phyloP scores from a whole-genome alignment of 495 filamentous ascomycete species.

The Hyaloscypha hepaticicola region DNA sequence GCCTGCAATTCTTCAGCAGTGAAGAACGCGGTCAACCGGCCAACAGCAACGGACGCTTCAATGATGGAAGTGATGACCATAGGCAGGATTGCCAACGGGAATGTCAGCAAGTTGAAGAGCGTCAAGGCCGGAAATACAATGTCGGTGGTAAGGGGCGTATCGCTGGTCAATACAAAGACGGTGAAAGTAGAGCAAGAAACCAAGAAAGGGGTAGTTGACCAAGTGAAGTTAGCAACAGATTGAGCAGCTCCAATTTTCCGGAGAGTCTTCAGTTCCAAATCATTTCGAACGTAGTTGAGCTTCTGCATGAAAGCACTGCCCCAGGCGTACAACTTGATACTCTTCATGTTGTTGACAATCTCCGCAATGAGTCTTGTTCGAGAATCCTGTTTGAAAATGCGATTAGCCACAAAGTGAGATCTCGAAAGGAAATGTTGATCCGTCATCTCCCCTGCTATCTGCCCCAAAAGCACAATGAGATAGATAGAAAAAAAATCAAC shows the following conservation, averaged over 20 bases:
- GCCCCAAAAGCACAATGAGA: not conserved
- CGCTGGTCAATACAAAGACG: conserved; percentile 82
- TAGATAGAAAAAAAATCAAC: not conserved
- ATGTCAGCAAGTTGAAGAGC: conserved; percentile 90
- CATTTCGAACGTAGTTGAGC: conserved; percentile 91
- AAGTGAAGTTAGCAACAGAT: conserved; percentile 94
- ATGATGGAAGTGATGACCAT: conserved; percentile 98
- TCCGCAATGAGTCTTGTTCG: conserved; percentile 93
- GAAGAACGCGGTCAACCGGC: conserved; percentile 81
- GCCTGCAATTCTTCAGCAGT: conserved; percentile 85
- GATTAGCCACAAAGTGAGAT: not conserved
- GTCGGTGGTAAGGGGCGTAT: conserved; percentile 81
- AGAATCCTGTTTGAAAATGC: conserved; percentile 64
- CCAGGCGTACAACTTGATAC: conserved; percentile 99
- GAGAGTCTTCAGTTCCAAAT: conserved; percentile 90
- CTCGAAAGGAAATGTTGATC: not conserved
- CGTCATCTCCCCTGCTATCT: too few species aligned
- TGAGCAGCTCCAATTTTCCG: conserved; percentile 94
- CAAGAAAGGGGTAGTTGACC: conserved; percentile 98
- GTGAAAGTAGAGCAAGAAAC: conserved; percentile 97
- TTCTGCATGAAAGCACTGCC: conserved; percentile 96
- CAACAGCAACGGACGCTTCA: conserved; percentile 91
- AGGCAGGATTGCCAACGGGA: conserved; percentile 89
- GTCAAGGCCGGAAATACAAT: conserved; percentile 95
- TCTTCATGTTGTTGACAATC: conserved; percentile 99